Evolutionary conservation across 768 basidiomycete genomes (phyloP), one percentile per base, ranked within the genome.

Genomic region (Omphalotus guepiniiformis): DNA sequence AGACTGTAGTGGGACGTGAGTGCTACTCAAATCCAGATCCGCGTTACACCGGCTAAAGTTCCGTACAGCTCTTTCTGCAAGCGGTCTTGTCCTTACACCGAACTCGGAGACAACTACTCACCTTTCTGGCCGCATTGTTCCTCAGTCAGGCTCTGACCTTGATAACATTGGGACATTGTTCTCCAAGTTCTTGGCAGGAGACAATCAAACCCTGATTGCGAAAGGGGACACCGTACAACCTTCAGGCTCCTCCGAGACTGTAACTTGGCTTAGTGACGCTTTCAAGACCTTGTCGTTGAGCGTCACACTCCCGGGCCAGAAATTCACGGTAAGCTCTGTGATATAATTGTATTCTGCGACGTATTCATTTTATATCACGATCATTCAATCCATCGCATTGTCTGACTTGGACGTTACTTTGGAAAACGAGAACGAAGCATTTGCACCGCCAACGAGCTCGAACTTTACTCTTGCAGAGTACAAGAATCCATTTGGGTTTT

Each of bases 401-500:
- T 67, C 70, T 15, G 83, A 86, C 57, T 65, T 88, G 29, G 69
- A 67, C 22, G 59, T 87, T 28, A 72, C 66, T 6, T 72, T 87
- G 62, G 60, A 73, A 22, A 71, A 69, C 6, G 69, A 70, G 30
- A 69, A 71, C 42, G 69, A 87, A 58, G 70, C 78, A 0, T 85
- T 78, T 54, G 74, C 76, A 1, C 83, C 85, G 0, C 66, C 74
- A n/a, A 66, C 83, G 0, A 75, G 78, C 52, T 85, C 82, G 3
- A 63, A 73, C 32, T 62, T 68, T 42, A 80, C 80, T 0, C 45
- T 80, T 3, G 82, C 79, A 13, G 64, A 71, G 52, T 85, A 83
- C 61, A 78, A 76, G 62, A 88, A 87, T 62, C 85, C 86, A 1
- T 88, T 88, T 58, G 85, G 85, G 3, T 88, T 88, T 64, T 77